Conservation (phyloP, 345 rosid genomes). For the Mangifera indica region DNA sequence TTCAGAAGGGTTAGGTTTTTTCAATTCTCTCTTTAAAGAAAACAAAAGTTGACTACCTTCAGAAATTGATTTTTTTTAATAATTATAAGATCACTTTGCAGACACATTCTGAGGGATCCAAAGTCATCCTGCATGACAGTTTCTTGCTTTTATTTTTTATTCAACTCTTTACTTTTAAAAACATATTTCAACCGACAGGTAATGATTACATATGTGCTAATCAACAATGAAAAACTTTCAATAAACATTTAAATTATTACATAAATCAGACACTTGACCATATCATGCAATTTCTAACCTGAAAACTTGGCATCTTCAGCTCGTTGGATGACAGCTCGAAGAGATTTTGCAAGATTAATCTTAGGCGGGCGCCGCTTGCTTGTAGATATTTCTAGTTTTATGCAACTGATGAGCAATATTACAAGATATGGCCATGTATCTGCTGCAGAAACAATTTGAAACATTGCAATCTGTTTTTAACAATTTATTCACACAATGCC, state of each 20-base stretch:
- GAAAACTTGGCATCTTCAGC: conserved; percentile 65
- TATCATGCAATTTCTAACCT: conserved; percentile 41
- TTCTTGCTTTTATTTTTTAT: background rate
- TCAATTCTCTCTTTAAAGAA: background rate
- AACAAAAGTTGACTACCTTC: background rate
- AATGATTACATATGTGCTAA: background rate
- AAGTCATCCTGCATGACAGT: background rate
- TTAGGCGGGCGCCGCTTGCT: conserved; percentile 72
- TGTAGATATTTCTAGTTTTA: conserved; percentile 66
- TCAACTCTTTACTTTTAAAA: background rate
- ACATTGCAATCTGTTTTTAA: conserved; percentile 8
- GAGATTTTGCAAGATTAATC: conserved; percentile 58
- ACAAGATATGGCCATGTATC: conserved; percentile 89
- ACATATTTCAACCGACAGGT: background rate
- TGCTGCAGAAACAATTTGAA: conserved; percentile 52
- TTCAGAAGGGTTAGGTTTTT: background rate
- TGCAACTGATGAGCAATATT: conserved; percentile 63
- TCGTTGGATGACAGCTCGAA: conserved; percentile 65
- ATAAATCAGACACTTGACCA: conserved; percentile 4
- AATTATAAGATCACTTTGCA: no score
- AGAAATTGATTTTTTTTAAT: background rate
- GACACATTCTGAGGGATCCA: background rate
- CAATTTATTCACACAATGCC: background rate
- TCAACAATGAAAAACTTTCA: background rate
- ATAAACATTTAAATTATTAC: no score